Percentiles rank a stretch among this genome's conserved stretches.
phyloP scores from a whole-genome alignment of 345 rosid genomes.

The Citrus unshiu region DNA sequence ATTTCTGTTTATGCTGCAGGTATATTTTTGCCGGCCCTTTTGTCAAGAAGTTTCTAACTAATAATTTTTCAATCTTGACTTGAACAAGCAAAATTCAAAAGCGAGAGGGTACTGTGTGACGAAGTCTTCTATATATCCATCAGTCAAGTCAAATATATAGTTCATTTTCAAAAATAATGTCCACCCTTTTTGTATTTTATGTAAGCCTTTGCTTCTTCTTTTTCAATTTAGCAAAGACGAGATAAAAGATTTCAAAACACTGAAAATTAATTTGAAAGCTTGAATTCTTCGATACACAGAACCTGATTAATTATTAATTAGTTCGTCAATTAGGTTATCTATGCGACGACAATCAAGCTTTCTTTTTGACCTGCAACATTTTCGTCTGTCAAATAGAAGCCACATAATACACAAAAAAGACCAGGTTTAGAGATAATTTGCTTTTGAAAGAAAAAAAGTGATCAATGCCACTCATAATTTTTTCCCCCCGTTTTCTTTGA shows the following conservation, averaged over 20 bases:
- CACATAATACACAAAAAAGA: neutral
- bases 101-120: neutral
- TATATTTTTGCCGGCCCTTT: neutral
- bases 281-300: no score
- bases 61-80: no score
- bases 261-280: neutral
- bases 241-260: neutral
- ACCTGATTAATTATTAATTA: no score
- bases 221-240: neutral
- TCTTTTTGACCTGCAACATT: neutral
- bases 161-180: no score
- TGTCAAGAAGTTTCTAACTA: no score
- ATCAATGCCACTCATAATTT: neutral
- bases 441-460: neutral
- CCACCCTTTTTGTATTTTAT: no score
- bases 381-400: neutral
- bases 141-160: neutral
- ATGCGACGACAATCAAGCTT: neutral
- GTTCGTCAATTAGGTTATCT: no score
- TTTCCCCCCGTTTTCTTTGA: neutral
- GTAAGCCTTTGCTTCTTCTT: no score
- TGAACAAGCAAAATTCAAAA: neutral
- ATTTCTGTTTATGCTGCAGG: neutral
- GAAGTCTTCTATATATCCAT: neutral
- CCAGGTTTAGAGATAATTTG: neutral